Evolutionary conservation across 23 red algal genomes (phyloP).

Genomic region (Chondrus crispus): DNA sequence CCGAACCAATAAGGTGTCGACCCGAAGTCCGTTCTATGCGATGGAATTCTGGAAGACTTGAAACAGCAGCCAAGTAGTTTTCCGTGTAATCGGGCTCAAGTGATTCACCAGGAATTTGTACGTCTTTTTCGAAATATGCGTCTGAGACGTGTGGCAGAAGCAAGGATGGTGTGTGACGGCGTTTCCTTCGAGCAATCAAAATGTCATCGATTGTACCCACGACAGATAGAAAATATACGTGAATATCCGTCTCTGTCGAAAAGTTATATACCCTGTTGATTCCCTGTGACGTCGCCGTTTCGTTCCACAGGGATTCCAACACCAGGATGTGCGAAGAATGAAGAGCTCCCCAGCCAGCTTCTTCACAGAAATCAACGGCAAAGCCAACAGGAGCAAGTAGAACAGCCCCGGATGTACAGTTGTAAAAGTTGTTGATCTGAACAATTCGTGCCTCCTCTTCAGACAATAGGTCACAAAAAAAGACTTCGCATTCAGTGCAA

Average conservation of each 20-base stretch:
- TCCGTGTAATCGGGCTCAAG: neutral
- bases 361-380: conserved; percentile 29
- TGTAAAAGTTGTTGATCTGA: conserved; percentile 29
- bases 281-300: neutral
- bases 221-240: neutral
- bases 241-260: neutral
- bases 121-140: neutral
- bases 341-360: conserved; percentile 40
- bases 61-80: neutral
- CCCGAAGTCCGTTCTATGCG: too few species aligned
- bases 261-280: conserved; percentile 52
- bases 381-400: conserved; percentile 38
- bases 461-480: neutral
- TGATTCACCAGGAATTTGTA: neutral
- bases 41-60: neutral
- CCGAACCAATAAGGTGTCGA: neutral
- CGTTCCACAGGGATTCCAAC: conserved; percentile 32
- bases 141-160: neutral
- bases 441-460: neutral
- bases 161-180: too few species aligned
- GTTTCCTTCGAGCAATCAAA: neutral
- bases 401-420: neutral
- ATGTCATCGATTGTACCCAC: neutral
- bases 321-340: conserved; percentile 32
- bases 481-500: neutral